Evolutionary conservation across 2,329 filamentous ascomycete species (phyloP).

Genomic region (Aspergillus cejpii): DNA sequence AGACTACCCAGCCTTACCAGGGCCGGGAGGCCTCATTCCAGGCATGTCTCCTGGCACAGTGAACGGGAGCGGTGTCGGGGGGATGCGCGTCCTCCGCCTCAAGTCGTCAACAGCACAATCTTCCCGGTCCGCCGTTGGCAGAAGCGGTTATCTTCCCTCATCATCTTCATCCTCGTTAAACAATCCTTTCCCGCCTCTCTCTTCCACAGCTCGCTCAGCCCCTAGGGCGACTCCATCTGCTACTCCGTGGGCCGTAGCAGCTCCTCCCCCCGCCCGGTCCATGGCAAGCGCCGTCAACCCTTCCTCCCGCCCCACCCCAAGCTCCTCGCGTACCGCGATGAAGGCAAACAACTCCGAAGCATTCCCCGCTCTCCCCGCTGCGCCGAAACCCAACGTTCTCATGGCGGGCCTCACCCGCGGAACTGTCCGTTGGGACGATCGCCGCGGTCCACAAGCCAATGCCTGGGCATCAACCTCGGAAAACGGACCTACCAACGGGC

Average conservation of each 20-base stretch:
- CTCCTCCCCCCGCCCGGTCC: conserved; percentile 18
- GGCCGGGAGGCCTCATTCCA: conserved; percentile 62
- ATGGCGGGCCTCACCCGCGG: conserved; percentile 45
- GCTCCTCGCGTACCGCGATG: conserved; percentile 18
- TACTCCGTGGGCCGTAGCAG: conserved; percentile 21
- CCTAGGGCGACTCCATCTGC: conserved; percentile 20
- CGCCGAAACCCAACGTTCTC: conserved; percentile 60
- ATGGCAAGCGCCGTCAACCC: conserved; percentile 22
- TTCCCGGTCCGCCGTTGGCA: conserved; percentile 54
- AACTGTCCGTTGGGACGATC: conserved; percentile 42
- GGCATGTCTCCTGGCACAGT: conserved; percentile 41
- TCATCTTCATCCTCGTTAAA: conserved; percentile 30
- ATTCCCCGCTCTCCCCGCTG: conserved; percentile 76
- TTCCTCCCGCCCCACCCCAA: conserved; percentile 23
- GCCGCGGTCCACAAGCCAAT: conserved; percentile 29
- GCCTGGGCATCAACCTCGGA: conserved; percentile 34
- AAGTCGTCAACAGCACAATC: conserved; percentile 65
- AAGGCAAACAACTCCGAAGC: conserved; percentile 47
- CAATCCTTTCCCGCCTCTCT: conserved; percentile 45
- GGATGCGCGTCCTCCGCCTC: conserved; percentile 56
- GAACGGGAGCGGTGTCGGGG: conserved; percentile 54
- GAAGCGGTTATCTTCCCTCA: conserved; percentile 48
- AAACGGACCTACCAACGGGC: conserved; percentile 15
- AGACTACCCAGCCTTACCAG: conserved; percentile 84
- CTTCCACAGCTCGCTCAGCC: conserved; percentile 20